Base-by-base conservation (phyloP, 2,329 filamentous ascomycete species). In the Colletotrichum sp. region DNA sequence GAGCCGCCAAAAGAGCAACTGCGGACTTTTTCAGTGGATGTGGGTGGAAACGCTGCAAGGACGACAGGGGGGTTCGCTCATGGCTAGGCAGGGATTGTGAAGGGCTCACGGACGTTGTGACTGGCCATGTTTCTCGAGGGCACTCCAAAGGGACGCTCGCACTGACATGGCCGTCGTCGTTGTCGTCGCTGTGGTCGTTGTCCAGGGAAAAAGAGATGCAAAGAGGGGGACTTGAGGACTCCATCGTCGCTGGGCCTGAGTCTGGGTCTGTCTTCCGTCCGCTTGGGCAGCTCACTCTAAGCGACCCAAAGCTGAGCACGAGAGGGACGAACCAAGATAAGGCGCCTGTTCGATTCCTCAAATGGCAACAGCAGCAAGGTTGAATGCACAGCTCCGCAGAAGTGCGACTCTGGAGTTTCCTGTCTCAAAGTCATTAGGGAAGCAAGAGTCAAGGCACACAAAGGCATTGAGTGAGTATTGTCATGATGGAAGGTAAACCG, bases 51-150 rank as follows among this genome's bases (percentile, higher is more conserved):
- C 18, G 18, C 30, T 21, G 49, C n/a, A 32, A 34, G 49, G 21
- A 44, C 30, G 71, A 62, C 74, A 74, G 70, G 74, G 74, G 70
- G 18, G 18, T 8, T 63, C 34, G 60, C 74, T 75, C 70, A 76
- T 75, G 71, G 74, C 74, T 21, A 32, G 28, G 34, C 74, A 76
- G 71, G 74, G 74, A 70, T 76, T 26, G 32, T 39, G 66, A 63
- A 74, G 71, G 59, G 44, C 57, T 66, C 71, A 74, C 65, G 60
- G 71, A 66, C 71, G 63, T 76, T 60, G 26, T 72, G 44, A 72
- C 63, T 76, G 73, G 73, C 32, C 57, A 76, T 72, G 73, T 76
- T 76, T 76, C 73, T 76, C 16, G 49, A 75, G 68, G 72, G 68
- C 44, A 57, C 62, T 39, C 62, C 62, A 64, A 64, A 44, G 62